Base-by-base conservation (phyloP, 345 rosid species). In the Moringa oleifera region DNA sequence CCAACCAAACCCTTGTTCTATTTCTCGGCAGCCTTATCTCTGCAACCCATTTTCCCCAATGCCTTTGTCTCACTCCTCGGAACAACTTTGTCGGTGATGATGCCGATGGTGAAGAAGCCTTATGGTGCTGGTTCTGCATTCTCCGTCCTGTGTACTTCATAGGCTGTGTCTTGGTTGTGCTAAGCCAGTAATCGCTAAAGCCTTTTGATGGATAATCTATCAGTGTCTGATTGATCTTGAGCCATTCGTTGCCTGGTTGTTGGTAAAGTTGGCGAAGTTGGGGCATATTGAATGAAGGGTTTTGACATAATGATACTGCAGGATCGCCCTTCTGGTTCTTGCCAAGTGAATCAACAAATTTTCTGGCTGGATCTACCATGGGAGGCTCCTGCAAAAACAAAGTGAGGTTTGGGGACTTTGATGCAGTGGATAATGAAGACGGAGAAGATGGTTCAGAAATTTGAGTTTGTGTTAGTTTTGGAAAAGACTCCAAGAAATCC, bases 11-110 rank as follows among this genome's bases (percentile, higher is more conserved):
- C 69, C 99, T 83, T n/a, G 92, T 86, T 71, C 99, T 67, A 75
- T 94, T 90, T 69, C 88, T 81, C 21, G 99, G 99, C 20, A 94
- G 79, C 69, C 97, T 79, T 53, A 94, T 94, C 75, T 94, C 99
- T 0, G 99, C 96, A 0, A 94, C 99, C 99, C 99, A 94, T 80
- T 90, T 94, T 0, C 99, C 96, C 99, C 99, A 90, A 60, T 88
- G 99, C 78, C 97, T 85, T 70, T 85, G 96, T 67, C 99, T 82
- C 57, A 90, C 99, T 36, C 99, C 99, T 76, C 99, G 71, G 64
- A 76, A 94, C 65, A 90, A 62, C 81, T 94, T 94, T 21, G 85
- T 83, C 0, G 81, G 63, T 1, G 83, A 57, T 0, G 83, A 59
- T 0, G 79, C 47, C 0, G 71, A 21, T 13, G 63, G 31, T 10